Conservation (phyloP, 192 early-diverging fungal species). For the Gigaspora rosea region DNA sequence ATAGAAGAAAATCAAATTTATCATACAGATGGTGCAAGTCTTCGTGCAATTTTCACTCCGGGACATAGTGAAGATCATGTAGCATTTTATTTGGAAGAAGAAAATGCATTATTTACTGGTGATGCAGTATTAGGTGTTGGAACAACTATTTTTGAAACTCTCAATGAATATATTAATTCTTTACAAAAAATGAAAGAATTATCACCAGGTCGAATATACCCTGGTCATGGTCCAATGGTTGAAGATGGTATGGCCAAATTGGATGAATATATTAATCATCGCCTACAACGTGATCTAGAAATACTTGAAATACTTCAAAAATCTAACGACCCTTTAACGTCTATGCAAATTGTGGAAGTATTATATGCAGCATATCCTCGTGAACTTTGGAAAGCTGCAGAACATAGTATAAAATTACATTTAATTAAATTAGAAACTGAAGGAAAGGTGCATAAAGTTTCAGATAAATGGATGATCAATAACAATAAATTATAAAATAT, state of each 20-base stretch:
- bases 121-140: slow-evolving; percentile 88
- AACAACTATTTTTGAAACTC: slow-evolving; percentile 75
- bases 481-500: too few species aligned
- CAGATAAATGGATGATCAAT: too few species aligned
- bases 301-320: slow-evolving; percentile 55
- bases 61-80: slow-evolving; percentile 85
- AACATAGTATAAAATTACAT: slow-evolving; percentile 53
- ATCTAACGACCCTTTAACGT: slow-evolving; percentile 32
- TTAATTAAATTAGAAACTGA: slow-evolving; percentile 58
- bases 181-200: slow-evolving; percentile 53
- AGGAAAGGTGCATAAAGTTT: slow-evolving; percentile 36
- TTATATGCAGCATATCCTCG: slow-evolving; percentile 59
- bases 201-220: slow-evolving; percentile 41
- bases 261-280: slow-evolving; percentile 77
- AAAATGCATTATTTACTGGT: slow-evolving; percentile 70
- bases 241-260: slow-evolving; percentile 64
- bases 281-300: slow-evolving; percentile 72
- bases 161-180: slow-evolving; percentile 68
- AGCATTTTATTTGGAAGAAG: slow-evolving; percentile 67
- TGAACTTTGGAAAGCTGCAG: slow-evolving; percentile 52
- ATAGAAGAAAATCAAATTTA: slow-evolving; percentile 64
- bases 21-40: slow-evolving; percentile 58
- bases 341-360: slow-evolving; percentile 54
- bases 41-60: slow-evolving; percentile 72
- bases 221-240: slow-evolving; percentile 81